Conservation (phyloP, 2,329 filamentous ascomycete genomes). For the Verticillium tricorpus region DNA sequence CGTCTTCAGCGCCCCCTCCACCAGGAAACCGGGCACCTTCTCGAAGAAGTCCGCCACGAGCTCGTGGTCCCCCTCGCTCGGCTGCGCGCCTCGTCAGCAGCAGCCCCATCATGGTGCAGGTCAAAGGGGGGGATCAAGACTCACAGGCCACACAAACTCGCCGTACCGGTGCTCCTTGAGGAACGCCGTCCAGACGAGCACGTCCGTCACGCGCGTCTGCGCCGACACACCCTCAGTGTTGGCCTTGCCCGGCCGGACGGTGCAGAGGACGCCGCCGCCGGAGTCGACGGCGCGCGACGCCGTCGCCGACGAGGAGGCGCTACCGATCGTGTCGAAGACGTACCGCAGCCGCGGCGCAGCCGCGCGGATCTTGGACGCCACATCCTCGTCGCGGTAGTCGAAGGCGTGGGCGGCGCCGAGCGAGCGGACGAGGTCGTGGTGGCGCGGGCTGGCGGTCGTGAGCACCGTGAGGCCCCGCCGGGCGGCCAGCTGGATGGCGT, state of each 20-base stretch:
- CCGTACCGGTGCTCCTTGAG: constrained; percentile 32
- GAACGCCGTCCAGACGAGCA: constrained; percentile 38
- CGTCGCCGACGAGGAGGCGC: constrained; percentile 24
- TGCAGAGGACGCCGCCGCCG: constrained; percentile 28
- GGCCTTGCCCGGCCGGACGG: constrained; percentile 33
- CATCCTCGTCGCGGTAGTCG: constrained; percentile 32
- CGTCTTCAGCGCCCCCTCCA: constrained; percentile 27
- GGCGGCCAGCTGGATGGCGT: constrained; percentile 28
- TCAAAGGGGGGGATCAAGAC: constrained; percentile 5
- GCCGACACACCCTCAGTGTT: constrained; percentile 28
- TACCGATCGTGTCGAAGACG: constrained; percentile 39
- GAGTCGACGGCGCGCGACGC: constrained; percentile 23
- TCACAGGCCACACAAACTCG: constrained; percentile 29
- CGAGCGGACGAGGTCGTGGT: constrained; percentile 24
- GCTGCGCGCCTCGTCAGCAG: constrained; percentile 13
- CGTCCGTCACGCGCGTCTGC: constrained; percentile 30
- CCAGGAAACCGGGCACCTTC: constrained; percentile 27
- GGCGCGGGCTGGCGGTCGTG: constrained; percentile 28
- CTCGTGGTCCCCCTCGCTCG: constrained; percentile 28
- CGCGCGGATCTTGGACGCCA: constrained; percentile 27
- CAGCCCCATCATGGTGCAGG: neutral
- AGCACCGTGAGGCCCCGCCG: constrained; percentile 25
- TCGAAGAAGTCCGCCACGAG: constrained; percentile 31
- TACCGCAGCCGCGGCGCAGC: constrained; percentile 26
- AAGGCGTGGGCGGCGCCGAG: constrained; percentile 29